A percentile compares a stretch with the other conserved stretches of the same genome.
phyloP scores from a whole-genome alignment of 2,329 filamentous ascomycete species.

The Hysterium pulicare region DNA sequence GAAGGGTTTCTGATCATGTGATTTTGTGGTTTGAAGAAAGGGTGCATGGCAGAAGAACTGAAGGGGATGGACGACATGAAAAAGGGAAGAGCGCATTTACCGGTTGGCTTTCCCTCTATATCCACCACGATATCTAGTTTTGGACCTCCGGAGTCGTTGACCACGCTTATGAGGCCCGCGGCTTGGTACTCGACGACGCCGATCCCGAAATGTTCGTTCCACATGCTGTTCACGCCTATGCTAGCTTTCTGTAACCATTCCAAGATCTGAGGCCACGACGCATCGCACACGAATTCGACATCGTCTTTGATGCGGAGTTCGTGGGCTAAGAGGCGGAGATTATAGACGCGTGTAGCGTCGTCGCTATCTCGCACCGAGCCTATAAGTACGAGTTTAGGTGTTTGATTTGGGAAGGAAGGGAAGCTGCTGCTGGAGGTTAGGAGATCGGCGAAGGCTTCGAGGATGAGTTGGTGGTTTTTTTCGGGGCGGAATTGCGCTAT shows the following conservation, averaged over 20 bases:
- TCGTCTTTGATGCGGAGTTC: constrained; percentile 80
- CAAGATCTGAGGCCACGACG: constrained; percentile 82
- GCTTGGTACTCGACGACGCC: constrained; percentile 98
- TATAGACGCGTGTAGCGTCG: constrained; percentile 81
- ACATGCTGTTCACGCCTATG: constrained; percentile 96
- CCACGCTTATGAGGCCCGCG: constrained; percentile 86
- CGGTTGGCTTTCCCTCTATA: constrained; percentile 73
- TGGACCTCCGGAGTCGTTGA: constrained; percentile 89
- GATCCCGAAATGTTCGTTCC: constrained; percentile 99
- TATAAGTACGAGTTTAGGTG: constrained; percentile 73
- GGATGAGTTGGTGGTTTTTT: constrained; percentile 88
- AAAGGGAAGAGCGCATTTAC: constrained; percentile 43
- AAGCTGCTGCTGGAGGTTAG: constrained; percentile 39
- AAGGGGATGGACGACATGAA: constrained; percentile 2
- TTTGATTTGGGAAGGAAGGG: constrained; percentile 43
- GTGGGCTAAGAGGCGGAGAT: constrained; percentile 79
- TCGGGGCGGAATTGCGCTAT: constrained; percentile 97
- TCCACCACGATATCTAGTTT: constrained; percentile 89
- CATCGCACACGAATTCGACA: constrained; percentile 86
- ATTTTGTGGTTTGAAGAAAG: not conserved
- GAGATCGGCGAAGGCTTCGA: constrained; percentile 80
- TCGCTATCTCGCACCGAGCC: constrained; percentile 86
- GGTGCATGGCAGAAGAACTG: not conserved
- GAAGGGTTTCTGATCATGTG: not conserved
- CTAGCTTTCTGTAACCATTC: constrained; percentile 72